phyloP scores from a whole-genome alignment of 1,139 yeast species.

The Wickerhamomyces sp. region DNA sequence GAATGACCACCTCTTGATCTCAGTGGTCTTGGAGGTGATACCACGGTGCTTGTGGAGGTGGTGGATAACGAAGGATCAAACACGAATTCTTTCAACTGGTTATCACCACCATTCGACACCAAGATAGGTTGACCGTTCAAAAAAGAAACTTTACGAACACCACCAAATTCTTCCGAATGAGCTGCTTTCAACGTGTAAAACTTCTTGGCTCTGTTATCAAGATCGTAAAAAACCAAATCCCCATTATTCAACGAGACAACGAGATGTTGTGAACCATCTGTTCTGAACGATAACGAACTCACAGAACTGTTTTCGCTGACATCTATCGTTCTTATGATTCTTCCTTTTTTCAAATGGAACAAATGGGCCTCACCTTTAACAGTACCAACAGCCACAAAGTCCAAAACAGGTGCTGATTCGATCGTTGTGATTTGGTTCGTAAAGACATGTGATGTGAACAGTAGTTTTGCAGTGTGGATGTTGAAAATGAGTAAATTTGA shows the following conservation, averaged over 20 bases:
- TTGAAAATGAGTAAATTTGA: constrained; percentile 58
- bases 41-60: constrained; percentile 35
- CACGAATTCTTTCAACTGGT: constrained; percentile 81
- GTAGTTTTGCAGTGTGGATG: constrained; percentile 68
- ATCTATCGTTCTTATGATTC: constrained; percentile 49
- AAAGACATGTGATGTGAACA: constrained; percentile 56
- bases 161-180: constrained; percentile 72
- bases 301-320: constrained; percentile 44
- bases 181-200: constrained; percentile 72
- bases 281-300: constrained; percentile 78
- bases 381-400: constrained; percentile 75
- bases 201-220: constrained; percentile 56
- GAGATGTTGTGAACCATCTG: constrained; percentile 83
- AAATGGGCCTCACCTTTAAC: constrained; percentile 60
- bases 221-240: constrained; percentile 79
- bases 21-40: constrained; percentile 86
- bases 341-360: constrained; percentile 67
- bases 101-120: constrained; percentile 91
- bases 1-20: constrained; percentile 97
- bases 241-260: constrained; percentile 81
- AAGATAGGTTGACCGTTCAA: constrained; percentile 90
- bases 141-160: constrained; percentile 71
- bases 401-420: constrained; percentile 83
- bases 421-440: constrained; percentile 51
- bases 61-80: constrained; percentile 82